These are phyloP conservation scores for Phlebopus sp. DNA, from an alignment of 1,284 basidiomycete genomes.

Conservation along the genomic window DNA sequence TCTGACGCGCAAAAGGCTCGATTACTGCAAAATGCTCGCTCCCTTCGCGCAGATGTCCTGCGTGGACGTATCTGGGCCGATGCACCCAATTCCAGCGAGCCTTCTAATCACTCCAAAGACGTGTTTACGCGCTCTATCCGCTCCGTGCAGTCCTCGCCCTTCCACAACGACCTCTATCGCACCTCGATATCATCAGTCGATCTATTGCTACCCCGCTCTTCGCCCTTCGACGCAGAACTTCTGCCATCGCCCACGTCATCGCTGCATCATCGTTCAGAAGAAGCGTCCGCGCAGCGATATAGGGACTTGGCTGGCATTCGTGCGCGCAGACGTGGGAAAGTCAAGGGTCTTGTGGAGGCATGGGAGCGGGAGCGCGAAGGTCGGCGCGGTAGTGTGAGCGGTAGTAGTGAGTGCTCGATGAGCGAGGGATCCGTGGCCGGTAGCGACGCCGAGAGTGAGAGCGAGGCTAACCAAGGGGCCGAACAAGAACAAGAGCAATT, in stretches of 20 bases:
- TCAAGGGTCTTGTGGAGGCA: slow-evolving; percentile 32
- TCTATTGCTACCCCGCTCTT: slow-evolving; percentile 11
- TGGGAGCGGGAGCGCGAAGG: slow-evolving; percentile 21
- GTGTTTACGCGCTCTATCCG: slow-evolving; percentile 4
- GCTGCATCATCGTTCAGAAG: slow-evolving; percentile 23
- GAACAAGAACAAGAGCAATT: background rate
- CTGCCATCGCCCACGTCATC: slow-evolving; percentile 18
- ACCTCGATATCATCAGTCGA: slow-evolving; percentile 28
- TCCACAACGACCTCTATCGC: slow-evolving; percentile 9
- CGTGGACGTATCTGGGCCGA: slow-evolving; percentile 24
- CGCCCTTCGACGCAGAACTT: background rate
- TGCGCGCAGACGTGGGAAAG: slow-evolving; percentile 27
- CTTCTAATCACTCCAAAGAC: slow-evolving; percentile 13
- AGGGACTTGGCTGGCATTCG: slow-evolving; percentile 31
- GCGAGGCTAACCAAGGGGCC: slow-evolving; percentile 11
- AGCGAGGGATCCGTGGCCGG: slow-evolving; percentile 19
- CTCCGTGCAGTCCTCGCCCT: slow-evolving; percentile 6
- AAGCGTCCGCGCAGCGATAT: slow-evolving; percentile 28
- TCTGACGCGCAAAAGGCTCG: slow-evolving; percentile 20
- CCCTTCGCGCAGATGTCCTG: slow-evolving; percentile 26
- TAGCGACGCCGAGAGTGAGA: slow-evolving; percentile 25
- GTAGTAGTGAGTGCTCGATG: slow-evolving; percentile 24
- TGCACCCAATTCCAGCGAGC: slow-evolving; percentile 17
- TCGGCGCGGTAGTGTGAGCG: slow-evolving; percentile 18
- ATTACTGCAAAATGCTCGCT: slow-evolving; percentile 23